Percentiles rank a stretch among this genome's conserved stretches.
Evolutionary conservation across 441 rosid species (phyloP).

Genomic region (Hypseocharis bilobata): DNA sequence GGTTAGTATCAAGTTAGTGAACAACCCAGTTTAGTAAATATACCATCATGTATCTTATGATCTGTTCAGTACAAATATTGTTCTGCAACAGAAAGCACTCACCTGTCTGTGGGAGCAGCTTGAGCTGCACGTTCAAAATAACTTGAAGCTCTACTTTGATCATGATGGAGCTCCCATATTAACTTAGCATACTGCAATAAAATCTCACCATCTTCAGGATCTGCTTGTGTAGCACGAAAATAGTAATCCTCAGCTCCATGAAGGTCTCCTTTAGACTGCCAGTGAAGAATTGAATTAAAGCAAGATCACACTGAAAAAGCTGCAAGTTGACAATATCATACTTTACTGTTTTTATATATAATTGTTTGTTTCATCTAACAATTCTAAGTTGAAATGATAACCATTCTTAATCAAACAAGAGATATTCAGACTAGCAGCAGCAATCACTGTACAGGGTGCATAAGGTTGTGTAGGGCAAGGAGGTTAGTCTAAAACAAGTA

Average conservation of each 20-base stretch:
- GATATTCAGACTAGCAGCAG: not conserved
- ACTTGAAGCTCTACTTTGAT: constrained; percentile 42
- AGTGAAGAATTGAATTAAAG: not conserved
- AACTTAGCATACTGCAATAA: constrained; percentile 55
- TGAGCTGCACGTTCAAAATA: constrained; percentile 56
- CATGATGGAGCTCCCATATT: constrained; percentile 60
- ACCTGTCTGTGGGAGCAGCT: constrained; percentile 67
- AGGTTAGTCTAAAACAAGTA: not conserved
- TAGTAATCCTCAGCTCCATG: constrained; percentile 64
- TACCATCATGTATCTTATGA: not conserved
- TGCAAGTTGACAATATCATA: not conserved
- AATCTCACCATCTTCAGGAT: constrained; percentile 52
- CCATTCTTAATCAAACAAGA: not conserved
- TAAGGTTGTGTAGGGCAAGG: not conserved
- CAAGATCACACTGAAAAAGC: not conserved
- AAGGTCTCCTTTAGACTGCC: constrained; percentile 62
- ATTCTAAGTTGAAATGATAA: not conserved
- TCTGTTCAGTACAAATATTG: not conserved
- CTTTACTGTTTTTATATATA: not conserved
- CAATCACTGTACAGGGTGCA: not conserved
- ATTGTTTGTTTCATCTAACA: not conserved
- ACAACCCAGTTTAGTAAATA: not conserved
- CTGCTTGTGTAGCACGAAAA: constrained; percentile 50
- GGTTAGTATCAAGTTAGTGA: not conserved
- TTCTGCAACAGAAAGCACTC: not conserved